phyloP scores from a whole-genome alignment of 306 rosid species.

The Cicer chorassanicum region DNA sequence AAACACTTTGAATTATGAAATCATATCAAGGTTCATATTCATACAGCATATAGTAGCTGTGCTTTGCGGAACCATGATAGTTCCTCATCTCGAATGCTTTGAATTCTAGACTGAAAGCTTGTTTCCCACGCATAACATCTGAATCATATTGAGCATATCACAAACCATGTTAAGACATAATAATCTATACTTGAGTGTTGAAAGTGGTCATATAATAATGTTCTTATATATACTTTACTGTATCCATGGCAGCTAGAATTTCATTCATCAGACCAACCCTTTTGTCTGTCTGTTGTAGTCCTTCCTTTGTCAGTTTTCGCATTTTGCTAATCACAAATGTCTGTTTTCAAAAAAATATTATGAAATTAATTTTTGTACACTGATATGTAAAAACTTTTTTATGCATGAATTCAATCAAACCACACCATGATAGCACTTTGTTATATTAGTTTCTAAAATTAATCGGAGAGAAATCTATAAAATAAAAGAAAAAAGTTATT shows the following conservation, averaged over 20 bases:
- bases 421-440: too few relatives aligned
- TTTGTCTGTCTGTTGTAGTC: constrained; percentile 76
- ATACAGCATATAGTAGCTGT: constrained; percentile 74
- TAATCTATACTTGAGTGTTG: neutral
- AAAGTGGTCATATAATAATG: constrained; percentile 1
- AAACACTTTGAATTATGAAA: constrained; percentile 23
- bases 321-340: constrained; percentile 68
- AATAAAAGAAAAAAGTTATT: constrained; percentile 6
- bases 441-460: neutral
- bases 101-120: constrained; percentile 78
- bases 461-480: constrained; percentile 7
- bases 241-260: constrained; percentile 88
- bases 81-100: constrained; percentile 67
- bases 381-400: too few relatives aligned
- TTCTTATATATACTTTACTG: constrained; percentile 80
- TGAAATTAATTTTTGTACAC: too few relatives aligned
- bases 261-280: constrained; percentile 90
- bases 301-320: constrained; percentile 76
- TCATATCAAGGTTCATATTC: constrained; percentile 50
- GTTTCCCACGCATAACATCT: constrained; percentile 96
- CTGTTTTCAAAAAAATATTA: constrained; percentile 45
- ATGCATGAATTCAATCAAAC: too few relatives aligned
- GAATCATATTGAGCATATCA: constrained; percentile 51
- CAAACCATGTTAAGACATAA: constrained; percentile 23
- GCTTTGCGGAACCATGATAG: constrained; percentile 75